Percentiles rank a stretch among this genome's conserved stretches.
These are phyloP conservation scores for Beauveria sp. DNA, from an alignment of 2,329 filamentous ascomycete genomes.

Conservation along the genomic window DNA sequence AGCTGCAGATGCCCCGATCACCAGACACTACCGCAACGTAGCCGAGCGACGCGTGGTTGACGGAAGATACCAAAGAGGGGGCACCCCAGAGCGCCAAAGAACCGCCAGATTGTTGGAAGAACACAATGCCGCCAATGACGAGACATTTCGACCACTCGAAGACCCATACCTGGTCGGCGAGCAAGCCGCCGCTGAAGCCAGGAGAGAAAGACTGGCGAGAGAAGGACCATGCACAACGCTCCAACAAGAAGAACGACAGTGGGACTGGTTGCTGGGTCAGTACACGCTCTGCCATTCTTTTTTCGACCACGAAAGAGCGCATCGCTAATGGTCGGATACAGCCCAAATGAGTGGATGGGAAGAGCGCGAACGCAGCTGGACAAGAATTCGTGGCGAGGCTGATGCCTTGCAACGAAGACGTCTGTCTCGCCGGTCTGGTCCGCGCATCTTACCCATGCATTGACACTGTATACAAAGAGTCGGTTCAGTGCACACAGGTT, in stretches of 20 bases:
- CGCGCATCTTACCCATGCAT: constrained; percentile 4
- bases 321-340: constrained; percentile 21
- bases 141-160: constrained; percentile 45
- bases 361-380: constrained; percentile 43
- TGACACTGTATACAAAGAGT: not conserved
- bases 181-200: constrained; percentile 50
- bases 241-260: constrained; percentile 48
- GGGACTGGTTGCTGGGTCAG: constrained; percentile 55
- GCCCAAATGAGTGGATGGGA: constrained; percentile 45
- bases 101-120: not conserved
- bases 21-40: constrained; percentile 55
- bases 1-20: constrained; percentile 43
- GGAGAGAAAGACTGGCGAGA: constrained; percentile 48
- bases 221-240: constrained; percentile 49
- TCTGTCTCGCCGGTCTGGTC: constrained; percentile 8
- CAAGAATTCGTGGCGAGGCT: constrained; percentile 31
- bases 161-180: constrained; percentile 63
- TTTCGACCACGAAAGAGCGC: not conserved
- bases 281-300: constrained; percentile 12
- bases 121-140: constrained; percentile 4
- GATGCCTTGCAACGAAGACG: constrained; percentile 20
- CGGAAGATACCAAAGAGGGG: constrained; percentile 26
- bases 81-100: constrained; percentile 11
- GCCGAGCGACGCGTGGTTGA: constrained; percentile 52
- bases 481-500: not conserved